Percentiles rank a stretch among this genome's conserved stretches.
Evolutionary conservation across 805 yeast genomes (phyloP).

Genomic region (Candida xyloterini): DNA sequence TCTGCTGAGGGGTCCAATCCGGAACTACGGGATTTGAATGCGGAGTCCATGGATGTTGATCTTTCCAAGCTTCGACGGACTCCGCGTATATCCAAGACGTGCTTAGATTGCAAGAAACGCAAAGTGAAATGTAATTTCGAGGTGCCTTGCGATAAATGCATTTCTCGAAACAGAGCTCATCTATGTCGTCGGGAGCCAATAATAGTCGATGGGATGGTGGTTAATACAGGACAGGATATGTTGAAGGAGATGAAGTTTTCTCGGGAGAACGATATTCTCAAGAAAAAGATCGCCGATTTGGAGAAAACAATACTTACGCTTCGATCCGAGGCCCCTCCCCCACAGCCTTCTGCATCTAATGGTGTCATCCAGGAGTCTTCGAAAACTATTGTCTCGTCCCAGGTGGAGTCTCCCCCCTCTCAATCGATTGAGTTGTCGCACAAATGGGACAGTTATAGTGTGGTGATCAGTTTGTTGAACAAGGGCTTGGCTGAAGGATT

Average conservation of each 20-base stretch:
- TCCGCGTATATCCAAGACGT: slow-evolving; percentile 39
- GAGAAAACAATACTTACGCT: slow-evolving; percentile 22
- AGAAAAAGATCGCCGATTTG: slow-evolving; percentile 25
- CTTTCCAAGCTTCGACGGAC: slow-evolving; percentile 25
- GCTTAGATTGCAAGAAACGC: slow-evolving; percentile 44
- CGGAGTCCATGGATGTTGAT: slow-evolving; percentile 7
- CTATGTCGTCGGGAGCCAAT: slow-evolving; percentile 34
- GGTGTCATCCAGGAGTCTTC: neutral
- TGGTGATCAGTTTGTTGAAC: slow-evolving; percentile 23
- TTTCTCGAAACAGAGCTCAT: slow-evolving; percentile 31
- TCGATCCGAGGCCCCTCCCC: slow-evolving; percentile 2
- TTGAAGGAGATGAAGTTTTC: slow-evolving; percentile 24
- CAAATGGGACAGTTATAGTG: slow-evolving; percentile 28
- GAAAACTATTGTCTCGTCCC: neutral
- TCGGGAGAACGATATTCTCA: slow-evolving; percentile 29
- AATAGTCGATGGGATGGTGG: slow-evolving; percentile 32
- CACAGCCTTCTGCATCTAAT: neutral
- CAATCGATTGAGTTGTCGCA: slow-evolving; percentile 6
- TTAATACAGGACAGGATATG: slow-evolving; percentile 23
- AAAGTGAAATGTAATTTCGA: slow-evolving; percentile 49
- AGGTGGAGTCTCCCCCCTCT: neutral
- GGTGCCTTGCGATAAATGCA: slow-evolving; percentile 45
- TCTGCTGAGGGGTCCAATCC: slow-evolving; percentile 3
- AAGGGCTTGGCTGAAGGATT: slow-evolving; percentile 26
- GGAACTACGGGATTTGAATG: slow-evolving; percentile 1